Evolutionary conservation across 495 filamentous ascomycete species (phyloP).

Genomic region (Penicillium maclennaniae): DNA sequence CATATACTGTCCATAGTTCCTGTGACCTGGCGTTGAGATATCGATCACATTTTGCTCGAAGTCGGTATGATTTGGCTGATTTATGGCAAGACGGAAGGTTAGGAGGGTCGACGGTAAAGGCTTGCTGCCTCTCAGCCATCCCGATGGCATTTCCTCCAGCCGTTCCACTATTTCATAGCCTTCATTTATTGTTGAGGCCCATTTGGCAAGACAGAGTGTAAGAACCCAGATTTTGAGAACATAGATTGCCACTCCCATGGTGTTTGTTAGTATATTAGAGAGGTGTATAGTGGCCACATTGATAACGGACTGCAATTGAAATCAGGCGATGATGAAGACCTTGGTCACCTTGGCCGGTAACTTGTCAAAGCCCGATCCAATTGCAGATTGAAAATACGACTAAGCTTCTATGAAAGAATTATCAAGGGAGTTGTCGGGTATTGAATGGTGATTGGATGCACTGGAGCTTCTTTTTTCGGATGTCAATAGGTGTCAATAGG

Average conservation of each 20-base stretch:
- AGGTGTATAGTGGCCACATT: too few relatives aligned
- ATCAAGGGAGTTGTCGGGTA: background rate
- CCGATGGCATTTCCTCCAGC: constrained; percentile 36
- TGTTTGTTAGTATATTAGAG: background rate
- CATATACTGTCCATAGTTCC: constrained; percentile 61
- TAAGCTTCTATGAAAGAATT: background rate
- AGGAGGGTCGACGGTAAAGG: constrained; percentile 34
- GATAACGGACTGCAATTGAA: too few relatives aligned
- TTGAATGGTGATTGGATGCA: background rate
- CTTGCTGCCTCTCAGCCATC: constrained; percentile 42
- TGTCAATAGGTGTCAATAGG: background rate
- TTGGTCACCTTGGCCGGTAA: too few relatives aligned
- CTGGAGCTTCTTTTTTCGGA: background rate
- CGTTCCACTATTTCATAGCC: constrained; percentile 43
- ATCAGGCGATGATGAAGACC: too few relatives aligned
- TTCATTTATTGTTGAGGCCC: background rate
- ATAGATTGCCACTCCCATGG: background rate
- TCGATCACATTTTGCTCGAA: constrained; percentile 61
- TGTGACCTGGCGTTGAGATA: constrained; percentile 58
- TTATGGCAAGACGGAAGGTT: constrained; percentile 52
- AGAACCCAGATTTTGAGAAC: constrained; percentile 8
- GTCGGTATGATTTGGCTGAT: constrained; percentile 46
- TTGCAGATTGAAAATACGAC: background rate
- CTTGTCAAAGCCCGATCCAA: too few relatives aligned
- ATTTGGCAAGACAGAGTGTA: constrained; percentile 3